Evolutionary conservation across 371 early-diverging fungal genomes (phyloP).

Genomic region (Actinomortierella ambigua): DNA sequence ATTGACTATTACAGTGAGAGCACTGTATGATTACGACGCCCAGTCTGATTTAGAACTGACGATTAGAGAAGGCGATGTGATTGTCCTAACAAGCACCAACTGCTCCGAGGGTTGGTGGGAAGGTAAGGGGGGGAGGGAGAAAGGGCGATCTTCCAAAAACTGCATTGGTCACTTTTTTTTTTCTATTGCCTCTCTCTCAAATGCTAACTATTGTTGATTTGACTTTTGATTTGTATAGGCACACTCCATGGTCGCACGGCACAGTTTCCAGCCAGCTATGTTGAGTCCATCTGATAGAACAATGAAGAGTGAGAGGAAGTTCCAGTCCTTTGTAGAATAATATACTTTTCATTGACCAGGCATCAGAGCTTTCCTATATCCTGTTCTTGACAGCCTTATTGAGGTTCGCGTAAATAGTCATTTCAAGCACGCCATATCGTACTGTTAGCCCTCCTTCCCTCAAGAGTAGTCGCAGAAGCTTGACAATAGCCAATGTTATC

Average conservation of each 20-base stretch:
- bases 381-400: no score
- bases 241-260: conserved; percentile 70
- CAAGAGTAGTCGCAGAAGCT: no score
- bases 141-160: background rate
- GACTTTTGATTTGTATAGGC: conserved; percentile 47
- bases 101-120: conserved; percentile 81
- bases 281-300: conserved; percentile 37
- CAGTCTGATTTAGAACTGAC: conserved; percentile 77
- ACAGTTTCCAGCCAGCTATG: conserved; percentile 86
- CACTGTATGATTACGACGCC: conserved; percentile 75
- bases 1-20: conserved; percentile 56
- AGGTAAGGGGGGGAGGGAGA: conserved; percentile 49
- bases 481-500: no score
- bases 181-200: background rate
- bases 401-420: no score
- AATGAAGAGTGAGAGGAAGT: background rate
- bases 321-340: no score
- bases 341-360: no score
- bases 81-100: conserved; percentile 62
- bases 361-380: no score
- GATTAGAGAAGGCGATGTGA: conserved; percentile 68
- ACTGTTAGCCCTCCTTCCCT: no score
- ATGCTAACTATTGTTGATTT: background rate
- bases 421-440: no score
- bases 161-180: background rate